Evolutionary conservation across 495 filamentous ascomycete species (phyloP).

Genomic region (Penicillium bovifimosum): DNA sequence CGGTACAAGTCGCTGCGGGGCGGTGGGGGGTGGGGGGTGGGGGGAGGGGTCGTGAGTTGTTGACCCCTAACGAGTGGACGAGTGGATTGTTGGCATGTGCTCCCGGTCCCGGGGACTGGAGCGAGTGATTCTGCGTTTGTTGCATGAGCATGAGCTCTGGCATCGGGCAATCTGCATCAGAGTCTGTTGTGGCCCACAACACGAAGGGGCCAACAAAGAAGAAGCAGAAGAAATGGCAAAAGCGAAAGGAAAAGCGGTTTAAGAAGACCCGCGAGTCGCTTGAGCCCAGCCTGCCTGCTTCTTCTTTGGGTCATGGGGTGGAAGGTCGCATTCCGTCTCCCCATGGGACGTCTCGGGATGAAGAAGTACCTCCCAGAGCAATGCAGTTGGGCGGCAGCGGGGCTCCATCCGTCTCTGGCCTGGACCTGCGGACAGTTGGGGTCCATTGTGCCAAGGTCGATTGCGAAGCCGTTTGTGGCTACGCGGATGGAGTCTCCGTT

Average conservation of each 20-base stretch:
- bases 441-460: constrained; percentile 24
- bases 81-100: too few species aligned
- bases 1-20: too few species aligned
- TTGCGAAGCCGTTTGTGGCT: constrained; percentile 49
- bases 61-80: too few species aligned
- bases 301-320: not conserved
- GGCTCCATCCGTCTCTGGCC: constrained; percentile 7
- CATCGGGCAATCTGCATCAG: too few species aligned
- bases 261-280: too few species aligned
- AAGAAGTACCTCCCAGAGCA: not conserved
- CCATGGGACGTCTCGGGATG: not conserved
- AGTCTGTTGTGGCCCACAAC: not conserved
- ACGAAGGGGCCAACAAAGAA: not conserved
- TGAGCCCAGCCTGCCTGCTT: not conserved
- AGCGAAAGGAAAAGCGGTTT: not conserved
- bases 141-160: too few species aligned
- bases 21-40: too few species aligned
- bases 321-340: not conserved
- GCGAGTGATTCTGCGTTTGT: too few species aligned
- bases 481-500: constrained; percentile 31
- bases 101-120: too few species aligned
- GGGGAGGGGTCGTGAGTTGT: too few species aligned
- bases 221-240: not conserved
- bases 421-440: constrained; percentile 20
- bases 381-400: not conserved